Conservation (phyloP, 2,329 filamentous ascomycete species). For the Harringtonia lauricola region DNA sequence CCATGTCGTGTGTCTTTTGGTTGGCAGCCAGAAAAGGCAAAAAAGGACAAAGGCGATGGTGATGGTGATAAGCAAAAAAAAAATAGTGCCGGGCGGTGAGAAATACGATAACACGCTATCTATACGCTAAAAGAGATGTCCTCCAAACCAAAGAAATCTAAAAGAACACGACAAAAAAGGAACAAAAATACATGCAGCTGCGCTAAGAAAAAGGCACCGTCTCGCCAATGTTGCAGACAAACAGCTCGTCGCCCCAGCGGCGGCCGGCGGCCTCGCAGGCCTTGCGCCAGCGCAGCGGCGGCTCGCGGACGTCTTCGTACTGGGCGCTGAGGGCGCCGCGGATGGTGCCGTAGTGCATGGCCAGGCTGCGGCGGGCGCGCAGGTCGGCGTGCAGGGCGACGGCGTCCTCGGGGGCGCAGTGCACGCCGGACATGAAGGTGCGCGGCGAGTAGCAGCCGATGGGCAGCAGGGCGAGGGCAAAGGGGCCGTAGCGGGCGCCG, state of each 20-base stretch:
- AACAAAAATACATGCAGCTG: constrained; percentile 1
- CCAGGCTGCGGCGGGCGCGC: constrained; percentile 66
- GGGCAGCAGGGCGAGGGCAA: constrained; percentile 83
- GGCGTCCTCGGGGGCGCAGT: constrained; percentile 75
- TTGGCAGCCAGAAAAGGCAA: no score
- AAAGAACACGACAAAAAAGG: constrained; percentile 5
- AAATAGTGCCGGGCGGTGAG: not conserved
- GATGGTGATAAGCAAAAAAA: not conserved
- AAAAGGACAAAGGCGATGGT: not conserved
- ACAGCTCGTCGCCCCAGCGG: constrained; percentile 44
- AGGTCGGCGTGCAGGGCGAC: constrained; percentile 86
- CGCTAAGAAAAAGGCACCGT: constrained; percentile 20
- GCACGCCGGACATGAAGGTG: constrained; percentile 63
- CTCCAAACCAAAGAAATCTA: no score
- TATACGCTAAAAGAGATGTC: no score
- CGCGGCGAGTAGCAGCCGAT: constrained; percentile 79
- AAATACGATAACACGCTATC: no score
- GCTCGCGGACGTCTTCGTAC: constrained; percentile 54
- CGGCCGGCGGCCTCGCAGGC: constrained; percentile 46
- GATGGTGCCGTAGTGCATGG: constrained; percentile 76
- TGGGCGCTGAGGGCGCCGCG: constrained; percentile 7
- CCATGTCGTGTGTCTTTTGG: no score
- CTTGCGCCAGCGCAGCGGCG: constrained; percentile 46
- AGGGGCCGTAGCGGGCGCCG: constrained; percentile 66
- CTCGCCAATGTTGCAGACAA: constrained; percentile 56